phyloP scores from a whole-genome alignment of 140 eudicot genomes.

The Senecio squalidus region DNA sequence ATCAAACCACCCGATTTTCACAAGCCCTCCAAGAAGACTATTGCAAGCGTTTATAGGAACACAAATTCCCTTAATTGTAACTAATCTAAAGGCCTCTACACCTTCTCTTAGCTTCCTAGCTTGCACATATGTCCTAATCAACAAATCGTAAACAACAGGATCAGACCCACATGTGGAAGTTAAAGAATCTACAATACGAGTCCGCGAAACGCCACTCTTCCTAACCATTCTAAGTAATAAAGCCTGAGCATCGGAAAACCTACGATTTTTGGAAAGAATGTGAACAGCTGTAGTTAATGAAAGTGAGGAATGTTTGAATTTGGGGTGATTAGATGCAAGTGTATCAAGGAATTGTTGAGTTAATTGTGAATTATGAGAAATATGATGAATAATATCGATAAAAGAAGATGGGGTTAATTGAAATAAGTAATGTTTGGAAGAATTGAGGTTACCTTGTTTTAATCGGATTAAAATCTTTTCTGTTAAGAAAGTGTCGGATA shows the following conservation, averaged over 20 bases:
- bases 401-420: constrained; percentile 43
- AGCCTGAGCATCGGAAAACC: constrained; percentile 56
- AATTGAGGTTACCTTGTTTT: constrained; percentile 43
- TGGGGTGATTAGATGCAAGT: constrained; percentile 34
- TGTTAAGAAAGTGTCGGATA: constrained; percentile 31
- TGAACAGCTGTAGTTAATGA: constrained; percentile 56
- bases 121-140: constrained; percentile 78
- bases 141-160: constrained; percentile 57
- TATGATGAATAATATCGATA: constrained; percentile 36
- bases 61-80: constrained; percentile 35
- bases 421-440: constrained; percentile 15
- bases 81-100: constrained; percentile 47
- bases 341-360: constrained; percentile 47
- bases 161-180: constrained; percentile 34
- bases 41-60: constrained; percentile 63
- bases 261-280: constrained; percentile 35
- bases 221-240: constrained; percentile 59
- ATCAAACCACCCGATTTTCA: constrained; percentile 73
- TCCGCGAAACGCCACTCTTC: constrained; percentile 47
- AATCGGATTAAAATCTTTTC: constrained; percentile 48
- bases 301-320: constrained; percentile 41
- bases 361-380: constrained; percentile 38
- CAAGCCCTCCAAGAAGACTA: constrained; percentile 81
- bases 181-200: constrained; percentile 50
- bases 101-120: constrained; percentile 79